Base-by-base conservation (phyloP, 306 rosid genomes). In the Sindora glabra region DNA sequence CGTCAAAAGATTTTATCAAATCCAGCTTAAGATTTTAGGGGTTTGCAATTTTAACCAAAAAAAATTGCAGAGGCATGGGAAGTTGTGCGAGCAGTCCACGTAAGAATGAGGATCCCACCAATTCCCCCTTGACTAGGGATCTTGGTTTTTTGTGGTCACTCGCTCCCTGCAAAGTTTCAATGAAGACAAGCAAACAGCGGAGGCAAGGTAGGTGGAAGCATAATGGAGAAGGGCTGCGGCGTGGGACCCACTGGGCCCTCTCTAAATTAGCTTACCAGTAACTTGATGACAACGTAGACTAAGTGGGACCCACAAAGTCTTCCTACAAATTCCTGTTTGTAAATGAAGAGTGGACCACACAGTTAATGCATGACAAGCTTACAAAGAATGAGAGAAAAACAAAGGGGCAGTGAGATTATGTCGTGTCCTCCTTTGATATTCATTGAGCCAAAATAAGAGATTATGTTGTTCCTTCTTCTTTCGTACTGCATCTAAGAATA, bases 1-100 rank as follows among this genome's bases (percentile, higher is more conserved):
- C 88, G 81, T 78, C 78, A 89, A 80, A 80, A 23, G 70, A 70
- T 72, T 65, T 78, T 82, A 78, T 85, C 62, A 81, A 85, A 82
- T 80, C 48, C 62, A 71, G 81, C 76, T 77, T 46, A 70, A 76
- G 68, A 58, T 70, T 59, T 58, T 27, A 22, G 48, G 56, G 48
- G 50, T 36, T 27, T 54, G 6, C 6, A 52, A 51, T 15, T 22
- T 16, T 39, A 25, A 32, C 23, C 4, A 5, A 8, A 13, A 40
- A 5, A 16, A 51, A 9, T 10, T 14, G 13, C 2, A 21, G 18
- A 6, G 9, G 37, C 46, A 46, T 46, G 41, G 84, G 72, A 37
- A 58, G 56, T 55, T 14, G 69, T 48, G 77, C 62, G 48, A 17
- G 15, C 42, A 65, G 72, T 44, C 74, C 81, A 75, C 29, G 79